phyloP scores from a whole-genome alignment of 257 asterid species.

The Echium plantagineum region DNA sequence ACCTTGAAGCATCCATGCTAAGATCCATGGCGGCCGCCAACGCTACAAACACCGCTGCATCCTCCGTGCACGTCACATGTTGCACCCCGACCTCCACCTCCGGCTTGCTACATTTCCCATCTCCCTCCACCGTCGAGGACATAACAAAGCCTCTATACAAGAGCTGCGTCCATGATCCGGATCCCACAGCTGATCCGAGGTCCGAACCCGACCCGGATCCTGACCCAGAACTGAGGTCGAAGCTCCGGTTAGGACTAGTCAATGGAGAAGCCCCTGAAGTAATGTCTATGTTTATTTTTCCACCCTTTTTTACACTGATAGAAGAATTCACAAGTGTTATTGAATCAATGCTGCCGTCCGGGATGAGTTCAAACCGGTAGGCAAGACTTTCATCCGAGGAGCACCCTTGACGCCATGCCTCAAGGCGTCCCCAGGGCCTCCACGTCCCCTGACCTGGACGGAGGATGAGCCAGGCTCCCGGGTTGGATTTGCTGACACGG shows the following conservation, averaged over 20 bases:
- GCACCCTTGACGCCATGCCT: slow-evolving; percentile 71
- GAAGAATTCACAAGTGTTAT: slow-evolving; percentile 55
- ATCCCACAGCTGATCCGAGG: slow-evolving; percentile 46
- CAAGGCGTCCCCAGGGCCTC: slow-evolving; percentile 97
- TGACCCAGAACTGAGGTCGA: slow-evolving; percentile 61
- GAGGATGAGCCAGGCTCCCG: slow-evolving; percentile 97
- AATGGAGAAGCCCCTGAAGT: slow-evolving; percentile 67
- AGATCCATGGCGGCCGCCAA: slow-evolving; percentile 93
- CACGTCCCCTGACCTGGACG: slow-evolving; percentile 80
- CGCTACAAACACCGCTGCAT: slow-evolving; percentile 95
- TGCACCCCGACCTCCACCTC: slow-evolving; percentile 91
- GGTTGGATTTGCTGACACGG: slow-evolving; percentile 69
- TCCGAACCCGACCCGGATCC: slow-evolving; percentile 36
- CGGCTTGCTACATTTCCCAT: slow-evolving; percentile 60
- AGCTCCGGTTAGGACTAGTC: slow-evolving; percentile 78
- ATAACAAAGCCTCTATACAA: slow-evolving; percentile 75
- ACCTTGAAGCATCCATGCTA: slow-evolving; percentile 85
- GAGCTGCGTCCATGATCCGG: slow-evolving; percentile 75
- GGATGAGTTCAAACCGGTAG: slow-evolving; percentile 78
- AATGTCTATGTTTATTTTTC: slow-evolving; percentile 62
- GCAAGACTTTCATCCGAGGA: slow-evolving; percentile 38
- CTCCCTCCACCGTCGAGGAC: slow-evolving; percentile 77
- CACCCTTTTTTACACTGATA: slow-evolving; percentile 50
- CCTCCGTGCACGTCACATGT: slow-evolving; percentile 93
- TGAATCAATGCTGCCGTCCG: slow-evolving; percentile 68